Conservation (phyloP, 305 asterid genomes). For the Striga hermonthica region DNA sequence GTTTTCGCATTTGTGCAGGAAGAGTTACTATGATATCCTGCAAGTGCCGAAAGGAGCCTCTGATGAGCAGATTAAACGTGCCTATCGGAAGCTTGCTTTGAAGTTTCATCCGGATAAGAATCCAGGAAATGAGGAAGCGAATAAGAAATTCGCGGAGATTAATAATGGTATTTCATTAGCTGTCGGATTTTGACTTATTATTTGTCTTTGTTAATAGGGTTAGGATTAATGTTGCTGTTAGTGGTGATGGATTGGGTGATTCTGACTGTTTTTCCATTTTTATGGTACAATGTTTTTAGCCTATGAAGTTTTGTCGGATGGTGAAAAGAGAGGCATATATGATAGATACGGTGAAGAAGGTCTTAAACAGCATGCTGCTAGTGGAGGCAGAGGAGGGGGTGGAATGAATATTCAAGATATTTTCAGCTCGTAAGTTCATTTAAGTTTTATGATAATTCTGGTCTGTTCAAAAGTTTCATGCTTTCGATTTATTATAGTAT, state of each 20-base stretch:
- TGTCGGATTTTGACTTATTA: background rate
- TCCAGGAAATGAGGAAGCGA: slow-evolving; percentile 92
- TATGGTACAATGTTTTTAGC: slow-evolving; percentile 44
- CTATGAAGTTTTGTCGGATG: slow-evolving; percentile 86
- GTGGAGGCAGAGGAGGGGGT: slow-evolving; percentile 83
- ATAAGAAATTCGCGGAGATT: slow-evolving; percentile 84
- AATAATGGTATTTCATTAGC: slow-evolving; percentile 76
- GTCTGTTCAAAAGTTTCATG: background rate
- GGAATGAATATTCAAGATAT: slow-evolving; percentile 94
- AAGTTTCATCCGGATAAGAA: slow-evolving; percentile 95
- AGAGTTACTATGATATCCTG: slow-evolving; percentile 84
- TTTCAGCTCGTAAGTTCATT: slow-evolving; percentile 74
- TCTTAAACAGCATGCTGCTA: slow-evolving; percentile 89
- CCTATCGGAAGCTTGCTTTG: slow-evolving; percentile 89
- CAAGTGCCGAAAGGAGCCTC: slow-evolving; percentile 84
- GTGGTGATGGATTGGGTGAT: background rate
- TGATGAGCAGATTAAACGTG: slow-evolving; percentile 92
- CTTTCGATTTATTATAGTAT: no score
- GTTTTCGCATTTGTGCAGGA: slow-evolving; percentile 43
- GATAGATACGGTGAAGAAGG: slow-evolving; percentile 96
- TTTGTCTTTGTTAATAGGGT: background rate
- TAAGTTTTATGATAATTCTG: slow-evolving; percentile 4
- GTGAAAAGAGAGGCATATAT: slow-evolving; percentile 84
- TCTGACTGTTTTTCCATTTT: background rate
- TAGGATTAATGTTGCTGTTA: no score